A percentile compares a stretch with the other conserved stretches of the same genome.
phyloP scores from a whole-genome alignment of 371 early-diverging fungal species.

The Circinella umbellata region DNA sequence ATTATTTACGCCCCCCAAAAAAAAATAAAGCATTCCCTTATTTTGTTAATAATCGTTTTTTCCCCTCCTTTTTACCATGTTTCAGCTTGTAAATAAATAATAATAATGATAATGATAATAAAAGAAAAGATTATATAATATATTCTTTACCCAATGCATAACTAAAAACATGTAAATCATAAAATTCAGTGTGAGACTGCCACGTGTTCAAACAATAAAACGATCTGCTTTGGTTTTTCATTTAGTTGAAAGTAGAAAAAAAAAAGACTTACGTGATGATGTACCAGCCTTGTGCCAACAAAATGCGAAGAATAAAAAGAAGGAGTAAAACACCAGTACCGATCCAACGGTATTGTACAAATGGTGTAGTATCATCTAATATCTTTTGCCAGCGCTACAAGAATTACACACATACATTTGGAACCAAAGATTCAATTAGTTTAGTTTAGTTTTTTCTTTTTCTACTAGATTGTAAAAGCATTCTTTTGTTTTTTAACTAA shows the following conservation, averaged over 20 bases:
- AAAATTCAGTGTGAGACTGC: background rate
- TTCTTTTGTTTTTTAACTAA: no score
- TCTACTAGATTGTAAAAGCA: no score
- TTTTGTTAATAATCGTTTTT: background rate
- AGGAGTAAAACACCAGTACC: constrained; percentile 66
- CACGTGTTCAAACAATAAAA: constrained; percentile 1
- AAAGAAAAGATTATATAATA: no score
- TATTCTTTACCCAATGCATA: constrained; percentile 51
- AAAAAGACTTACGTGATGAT: constrained; percentile 79
- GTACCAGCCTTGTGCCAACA: constrained; percentile 91
- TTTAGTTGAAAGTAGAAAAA: background rate
- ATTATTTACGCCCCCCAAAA: background rate
- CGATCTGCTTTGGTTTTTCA: background rate
- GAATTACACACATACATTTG: no score
- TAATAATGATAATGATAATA: no score
- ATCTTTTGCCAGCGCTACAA: constrained; percentile 67
- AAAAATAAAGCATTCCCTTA: background rate
- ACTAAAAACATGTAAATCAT: constrained; percentile 21
- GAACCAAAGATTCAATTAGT: no score
- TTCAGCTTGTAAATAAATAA: background rate
- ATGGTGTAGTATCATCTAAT: constrained; percentile 83
- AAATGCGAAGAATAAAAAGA: constrained; percentile 81
- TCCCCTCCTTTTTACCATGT: background rate
- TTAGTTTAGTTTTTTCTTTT: no score
- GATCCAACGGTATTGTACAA: constrained; percentile 76